A percentile compares a stretch with the other conserved stretches of the same genome.
Evolutionary conservation across 345 rosid genomes (phyloP).

Genomic region (Brassica cretica): DNA sequence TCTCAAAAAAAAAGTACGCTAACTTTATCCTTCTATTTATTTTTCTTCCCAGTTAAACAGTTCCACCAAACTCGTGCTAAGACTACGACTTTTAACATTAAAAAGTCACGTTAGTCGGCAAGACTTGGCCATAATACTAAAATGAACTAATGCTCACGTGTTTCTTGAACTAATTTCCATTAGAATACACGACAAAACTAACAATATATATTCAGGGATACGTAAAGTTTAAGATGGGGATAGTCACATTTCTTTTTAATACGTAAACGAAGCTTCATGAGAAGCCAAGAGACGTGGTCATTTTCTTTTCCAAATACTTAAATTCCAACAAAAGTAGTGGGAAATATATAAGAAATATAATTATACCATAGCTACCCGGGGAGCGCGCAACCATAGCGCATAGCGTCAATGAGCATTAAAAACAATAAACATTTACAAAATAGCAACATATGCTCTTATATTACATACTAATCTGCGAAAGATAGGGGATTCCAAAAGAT

Average conservation of each 20-base stretch:
- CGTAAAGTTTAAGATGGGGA: neutral
- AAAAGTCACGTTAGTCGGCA: neutral
- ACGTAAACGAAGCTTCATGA: constrained; percentile 15
- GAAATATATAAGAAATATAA: neutral
- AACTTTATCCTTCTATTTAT: neutral
- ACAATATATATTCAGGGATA: neutral
- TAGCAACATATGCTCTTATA: neutral
- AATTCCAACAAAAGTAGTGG: neutral
- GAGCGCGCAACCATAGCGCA: neutral
- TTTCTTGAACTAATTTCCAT: neutral
- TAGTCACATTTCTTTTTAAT: neutral
- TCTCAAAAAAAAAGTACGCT: neutral
- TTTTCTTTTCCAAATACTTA: neutral
- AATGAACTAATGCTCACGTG: constrained; percentile 15
- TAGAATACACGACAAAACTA: neutral
- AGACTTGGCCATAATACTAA: neutral
- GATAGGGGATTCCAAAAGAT: constrained; percentile 7
- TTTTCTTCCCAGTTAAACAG: neutral
- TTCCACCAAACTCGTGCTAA: constrained; percentile 10
- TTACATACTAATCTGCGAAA: neutral
- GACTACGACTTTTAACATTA: neutral
- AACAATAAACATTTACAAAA: neutral
- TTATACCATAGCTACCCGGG: neutral
- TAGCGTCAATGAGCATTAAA: neutral
- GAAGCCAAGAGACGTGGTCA: constrained; percentile 18